Evolutionary conservation across 2,329 filamentous ascomycete genomes (phyloP), one percentile per base, ranked within the genome.

Genomic region (Fusarium sp.): DNA sequence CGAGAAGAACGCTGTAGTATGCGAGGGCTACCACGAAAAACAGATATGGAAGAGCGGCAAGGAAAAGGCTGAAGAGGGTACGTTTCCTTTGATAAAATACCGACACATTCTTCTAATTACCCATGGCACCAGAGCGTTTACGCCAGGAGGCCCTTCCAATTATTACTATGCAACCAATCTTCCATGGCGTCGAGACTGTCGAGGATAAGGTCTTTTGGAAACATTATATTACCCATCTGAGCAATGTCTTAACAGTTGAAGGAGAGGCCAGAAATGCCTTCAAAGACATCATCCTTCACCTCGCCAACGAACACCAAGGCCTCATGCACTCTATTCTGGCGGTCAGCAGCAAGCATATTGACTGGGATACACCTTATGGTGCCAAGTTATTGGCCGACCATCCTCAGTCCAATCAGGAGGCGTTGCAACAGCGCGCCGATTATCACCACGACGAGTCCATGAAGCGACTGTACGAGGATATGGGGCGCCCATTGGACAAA

Each of bases 271-370:
- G 91, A 67, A 97, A 97, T 75, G 93, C 94, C 4, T 97, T 97
- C 83, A 93, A 93, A 78, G 92, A 94, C 72, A 91, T 96, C 73
- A 85, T 97, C 39, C 86, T 97, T 6, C 93, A 93, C 4, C 92
- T 97, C 84, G 94, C 95, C 6, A 90, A 93, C 45, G 87, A 91
- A 68, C 92, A 97, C 79, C 88, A 91, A 70, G 94, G 94, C 18
- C 85, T 97, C 58, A 97, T 97, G 94, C 95, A 97, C 80, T 96
- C 94, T 16, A 90, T 97, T 55, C 87, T 97, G 59, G 94, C 93
- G 48, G 86, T 97, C 14, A 93, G 94, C 41, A 93, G 93, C 75
- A 94, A 91, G 68, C 94, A 97, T 76, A 87, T 91, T 61, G 88
- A 91, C 79, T 87, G 86, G 68, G 85, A 87, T 9, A 87, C 88